Base-by-base conservation (phyloP, 805 yeast genomes). In the Lipomyces anomalus region DNA sequence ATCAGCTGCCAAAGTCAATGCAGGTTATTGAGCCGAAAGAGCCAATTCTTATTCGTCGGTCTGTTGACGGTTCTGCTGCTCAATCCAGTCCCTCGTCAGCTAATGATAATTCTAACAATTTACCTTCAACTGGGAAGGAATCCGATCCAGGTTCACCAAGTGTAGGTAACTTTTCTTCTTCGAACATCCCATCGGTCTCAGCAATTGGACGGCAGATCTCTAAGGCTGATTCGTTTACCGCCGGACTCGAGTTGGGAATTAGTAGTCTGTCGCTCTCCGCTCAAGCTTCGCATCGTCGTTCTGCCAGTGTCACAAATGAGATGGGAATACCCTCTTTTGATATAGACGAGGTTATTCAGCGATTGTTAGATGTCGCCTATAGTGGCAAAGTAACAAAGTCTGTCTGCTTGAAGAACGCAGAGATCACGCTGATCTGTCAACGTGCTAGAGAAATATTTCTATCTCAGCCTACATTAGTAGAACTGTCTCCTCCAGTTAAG, bases 321-420 rank as follows among this genome's bases (percentile, higher is more conserved):
- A 30, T 32, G 41, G 43, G 41, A 6, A 28, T 34, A n/a, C 41
- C 47, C 16, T 37, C 61, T 4, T 35, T 71, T 32, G 80, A 89
- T 62, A 74, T 92, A 38, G 98, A 92, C 66, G 94, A 86, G 60
- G 71, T 86, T 40, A 92, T 92, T 50, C 97, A 89, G 68, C 72
- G 95, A 57, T 72, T 92, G 53, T 72, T 92, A 52, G 97, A 92
- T 67, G 95, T 96, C 0, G 99, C 97, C 6, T 92, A 92, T 66
- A 78, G 89, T 9, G 97, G 97, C 5, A 92, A 90, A 64, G 75
- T 95, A 60, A 87, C 96, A 6, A 88, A 86, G 66, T 76, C 79
- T 50, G 82, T 92, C 38, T 89, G 97, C 64, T 69, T 92, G 46
- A 90, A 90, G 60, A 85, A 82, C 64, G 72, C 82, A n/a, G 97